A percentile compares a stretch with the other conserved stretches of the same genome.
phyloP scores from a whole-genome alignment of 2,329 filamentous ascomycete genomes.

The Verticillium albo-atrum region DNA sequence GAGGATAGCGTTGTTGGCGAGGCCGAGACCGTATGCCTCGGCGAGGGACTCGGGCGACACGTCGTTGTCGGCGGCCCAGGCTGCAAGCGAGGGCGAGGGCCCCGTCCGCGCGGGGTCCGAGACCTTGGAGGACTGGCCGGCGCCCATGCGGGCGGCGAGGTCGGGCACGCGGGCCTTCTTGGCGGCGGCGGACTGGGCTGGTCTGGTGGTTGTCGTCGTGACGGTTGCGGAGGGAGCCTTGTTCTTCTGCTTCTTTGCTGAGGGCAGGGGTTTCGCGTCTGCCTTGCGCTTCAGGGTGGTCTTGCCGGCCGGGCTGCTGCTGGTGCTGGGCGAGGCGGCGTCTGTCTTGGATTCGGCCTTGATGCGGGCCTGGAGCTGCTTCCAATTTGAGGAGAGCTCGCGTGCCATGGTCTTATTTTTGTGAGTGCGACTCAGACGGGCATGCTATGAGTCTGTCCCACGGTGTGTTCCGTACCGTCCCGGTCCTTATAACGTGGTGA shows the following conservation, averaged over 20 bases:
- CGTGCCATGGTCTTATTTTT: slow-evolving; percentile 30
- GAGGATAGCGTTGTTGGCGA: slow-evolving; percentile 45
- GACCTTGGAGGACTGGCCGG: slow-evolving; percentile 44
- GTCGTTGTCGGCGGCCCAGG: slow-evolving; percentile 59
- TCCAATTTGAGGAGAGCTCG: slow-evolving; percentile 69
- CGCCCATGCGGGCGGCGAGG: slow-evolving; percentile 44
- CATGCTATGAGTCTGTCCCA: neutral
- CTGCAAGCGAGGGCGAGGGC: slow-evolving; percentile 49
- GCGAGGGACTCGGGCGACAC: slow-evolving; percentile 56
- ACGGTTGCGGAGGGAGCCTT: slow-evolving; percentile 6
- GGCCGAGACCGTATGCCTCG: slow-evolving; percentile 55
- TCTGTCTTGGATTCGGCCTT: slow-evolving; percentile 33
- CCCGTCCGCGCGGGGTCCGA: slow-evolving; percentile 25
- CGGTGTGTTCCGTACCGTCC: neutral
- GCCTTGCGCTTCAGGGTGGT: slow-evolving; percentile 37
- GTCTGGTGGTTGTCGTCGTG: slow-evolving; percentile 6
- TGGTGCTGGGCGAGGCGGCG: slow-evolving; percentile 12
- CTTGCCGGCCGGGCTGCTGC: neutral
- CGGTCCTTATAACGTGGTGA: neutral
- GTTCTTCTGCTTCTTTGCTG: slow-evolving; percentile 25
- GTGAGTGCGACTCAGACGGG: neutral
- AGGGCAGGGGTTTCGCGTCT: slow-evolving; percentile 17
- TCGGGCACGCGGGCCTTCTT: slow-evolving; percentile 5
- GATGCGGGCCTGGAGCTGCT: slow-evolving; percentile 64
- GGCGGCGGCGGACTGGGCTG: neutral